These are phyloP conservation scores for Podospora appendiculata DNA, from an alignment of 495 filamentous ascomycete genomes.

Conservation along the genomic window DNA sequence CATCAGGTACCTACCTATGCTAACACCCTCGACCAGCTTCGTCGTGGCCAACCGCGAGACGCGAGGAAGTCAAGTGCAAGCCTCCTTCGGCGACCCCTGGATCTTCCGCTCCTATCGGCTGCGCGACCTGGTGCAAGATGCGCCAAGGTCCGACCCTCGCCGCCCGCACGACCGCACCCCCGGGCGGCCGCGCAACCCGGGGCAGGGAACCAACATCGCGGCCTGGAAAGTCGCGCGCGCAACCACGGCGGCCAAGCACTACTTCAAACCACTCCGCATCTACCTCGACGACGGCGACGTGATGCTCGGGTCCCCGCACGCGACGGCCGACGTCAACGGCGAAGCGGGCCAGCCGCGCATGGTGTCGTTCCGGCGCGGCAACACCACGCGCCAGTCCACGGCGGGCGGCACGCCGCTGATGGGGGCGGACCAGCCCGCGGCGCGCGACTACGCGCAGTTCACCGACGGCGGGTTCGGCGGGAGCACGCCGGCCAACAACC, in stretches of 20 bases:
- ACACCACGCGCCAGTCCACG: too few species aligned
- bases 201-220: not conserved
- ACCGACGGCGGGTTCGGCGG: not conserved
- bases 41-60: not conserved
- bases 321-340: not conserved
- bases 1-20: too few species aligned
- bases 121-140: not conserved
- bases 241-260: not conserved
- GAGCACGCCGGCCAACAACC: not conserved
- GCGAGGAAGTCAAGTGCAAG: too few species aligned
- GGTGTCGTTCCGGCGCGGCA: too few species aligned
- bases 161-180: not conserved
- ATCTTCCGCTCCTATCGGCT: not conserved
- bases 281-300: not conserved
- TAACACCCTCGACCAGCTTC: too few species aligned
- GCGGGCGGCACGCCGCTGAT: too few species aligned
- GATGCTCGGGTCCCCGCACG: not conserved
- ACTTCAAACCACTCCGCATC: not conserved
- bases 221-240: constrained; percentile 1
- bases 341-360: too few species aligned
- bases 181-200: not conserved
- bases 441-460: not conserved
- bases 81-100: not conserved
- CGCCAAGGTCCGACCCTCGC: too few species aligned
- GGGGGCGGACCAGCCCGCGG: too few species aligned